Percentiles rank a stretch among this genome's conserved stretches.
Evolutionary conservation across 1,284 basidiomycete genomes (phyloP).

Genomic region (Ganoderma sp.): DNA sequence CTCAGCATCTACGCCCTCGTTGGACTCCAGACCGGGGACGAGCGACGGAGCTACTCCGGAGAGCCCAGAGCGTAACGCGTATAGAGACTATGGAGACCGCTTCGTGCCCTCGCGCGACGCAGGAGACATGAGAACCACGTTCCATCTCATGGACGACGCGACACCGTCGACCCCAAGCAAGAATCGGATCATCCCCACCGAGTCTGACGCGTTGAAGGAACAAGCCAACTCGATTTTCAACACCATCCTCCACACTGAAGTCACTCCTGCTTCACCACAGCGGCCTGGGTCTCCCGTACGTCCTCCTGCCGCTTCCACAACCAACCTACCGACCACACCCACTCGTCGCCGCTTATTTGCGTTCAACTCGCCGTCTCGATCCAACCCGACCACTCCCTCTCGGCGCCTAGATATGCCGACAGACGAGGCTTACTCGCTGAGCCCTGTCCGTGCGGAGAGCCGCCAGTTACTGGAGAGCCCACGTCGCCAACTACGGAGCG

Average conservation of each 20-base stretch:
- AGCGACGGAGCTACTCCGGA: conserved; percentile 63
- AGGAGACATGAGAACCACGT: conserved; percentile 77
- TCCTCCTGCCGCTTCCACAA: conserved; percentile 42
- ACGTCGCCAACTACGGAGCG: conserved; percentile 77
- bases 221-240: conserved; percentile 81
- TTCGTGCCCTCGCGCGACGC: conserved; percentile 75
- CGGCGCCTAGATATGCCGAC: conserved; percentile 75
- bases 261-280: conserved; percentile 69
- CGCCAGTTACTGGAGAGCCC: conserved; percentile 88
- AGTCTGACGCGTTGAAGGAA: conserved; percentile 81
- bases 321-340: conserved; percentile 63
- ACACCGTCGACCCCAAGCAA: conserved; percentile 72
- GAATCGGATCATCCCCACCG: conserved; percentile 73
- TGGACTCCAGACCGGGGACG: conserved; percentile 59
- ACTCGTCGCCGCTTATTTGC: conserved; percentile 70
- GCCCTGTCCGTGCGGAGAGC: conserved; percentile 86
- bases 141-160: conserved; percentile 74
- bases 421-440: conserved; percentile 89
- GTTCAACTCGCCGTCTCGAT: conserved; percentile 67
- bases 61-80: conserved; percentile 52
- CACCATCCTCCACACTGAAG: conserved; percentile 75
- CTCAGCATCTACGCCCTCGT: conserved; percentile 54
- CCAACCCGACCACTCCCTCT: conserved; percentile 61
- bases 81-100: conserved; percentile 73
- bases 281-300: conserved; percentile 68